These are phyloP conservation scores for Picea glauca DNA, from an alignment of 75 land plant species.

Conservation along the genomic window DNA sequence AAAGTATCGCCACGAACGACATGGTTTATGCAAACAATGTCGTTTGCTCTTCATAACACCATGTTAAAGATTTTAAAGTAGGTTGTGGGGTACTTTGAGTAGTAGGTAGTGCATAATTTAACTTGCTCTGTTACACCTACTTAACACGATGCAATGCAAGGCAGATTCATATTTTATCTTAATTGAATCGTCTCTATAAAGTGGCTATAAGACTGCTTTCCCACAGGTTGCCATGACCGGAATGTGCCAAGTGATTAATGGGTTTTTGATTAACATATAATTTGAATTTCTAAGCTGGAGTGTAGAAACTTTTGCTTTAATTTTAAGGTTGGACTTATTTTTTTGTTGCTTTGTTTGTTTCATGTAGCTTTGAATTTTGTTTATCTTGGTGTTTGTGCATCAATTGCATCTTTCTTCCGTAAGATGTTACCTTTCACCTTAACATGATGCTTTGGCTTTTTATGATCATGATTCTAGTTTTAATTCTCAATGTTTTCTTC, in stretches of 20 bases:
- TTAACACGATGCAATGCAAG: too few species aligned
- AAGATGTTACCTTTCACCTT: slow-evolving; percentile 11
- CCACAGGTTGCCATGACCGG: neutral
- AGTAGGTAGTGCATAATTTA: too few species aligned
- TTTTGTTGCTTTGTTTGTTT: neutral
- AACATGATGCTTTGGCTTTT: too few species aligned
- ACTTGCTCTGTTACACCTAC: too few species aligned
- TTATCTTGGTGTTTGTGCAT: slow-evolving; percentile 27
- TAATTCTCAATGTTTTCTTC: too few species aligned
- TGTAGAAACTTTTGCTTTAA: neutral
- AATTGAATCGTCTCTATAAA: neutral
- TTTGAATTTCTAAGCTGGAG: too few species aligned
- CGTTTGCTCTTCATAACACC: neutral
- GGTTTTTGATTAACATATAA: neutral
- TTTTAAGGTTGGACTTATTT: neutral
- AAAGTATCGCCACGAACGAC: too few species aligned
- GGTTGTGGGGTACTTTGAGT: too few species aligned
- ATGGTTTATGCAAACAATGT: too few species aligned
- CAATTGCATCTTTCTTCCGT: slow-evolving; percentile 56
- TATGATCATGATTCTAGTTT: too few species aligned
- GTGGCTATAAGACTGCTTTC: neutral
- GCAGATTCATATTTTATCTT: too few species aligned
- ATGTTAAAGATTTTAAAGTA: neutral
- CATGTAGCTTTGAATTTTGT: slow-evolving; percentile 13
- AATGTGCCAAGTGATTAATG: neutral